A percentile compares a stretch with the other conserved stretches of the same genome.
Evolutionary conservation across 2,329 filamentous ascomycete genomes (phyloP).

Genomic region (Verticillium alfalfae): DNA sequence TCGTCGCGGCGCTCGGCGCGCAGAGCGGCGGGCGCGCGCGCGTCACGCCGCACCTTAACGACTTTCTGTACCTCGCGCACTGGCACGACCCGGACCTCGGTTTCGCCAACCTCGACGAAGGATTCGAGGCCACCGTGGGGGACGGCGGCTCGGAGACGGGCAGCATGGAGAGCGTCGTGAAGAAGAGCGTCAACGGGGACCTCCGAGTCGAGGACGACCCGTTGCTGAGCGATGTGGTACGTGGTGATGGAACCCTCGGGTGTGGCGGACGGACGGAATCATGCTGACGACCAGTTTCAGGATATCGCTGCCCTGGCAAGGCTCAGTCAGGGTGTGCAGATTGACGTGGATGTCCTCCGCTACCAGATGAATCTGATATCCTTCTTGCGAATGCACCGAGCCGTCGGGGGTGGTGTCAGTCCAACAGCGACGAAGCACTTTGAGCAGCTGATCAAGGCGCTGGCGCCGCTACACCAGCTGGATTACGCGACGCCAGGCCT

Average conservation of each 20-base stretch:
- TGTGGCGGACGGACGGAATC: background rate
- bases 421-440: constrained; percentile 77
- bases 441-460: constrained; percentile 59
- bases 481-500: constrained; percentile 80
- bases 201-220: constrained; percentile 15
- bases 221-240: constrained; percentile 38
- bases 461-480: constrained; percentile 77
- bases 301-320: constrained; percentile 56
- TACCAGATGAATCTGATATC: constrained; percentile 86
- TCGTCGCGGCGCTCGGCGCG: constrained; percentile 65
- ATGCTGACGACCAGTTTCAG: constrained; percentile 19
- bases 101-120: constrained; percentile 69
- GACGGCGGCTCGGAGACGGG: constrained; percentile 19
- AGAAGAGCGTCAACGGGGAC: constrained; percentile 19
- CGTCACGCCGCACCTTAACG: constrained; percentile 61
- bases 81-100: constrained; percentile 70
- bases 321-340: constrained; percentile 51
- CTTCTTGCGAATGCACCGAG: constrained; percentile 83
- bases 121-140: constrained; percentile 24
- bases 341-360: constrained; percentile 71
- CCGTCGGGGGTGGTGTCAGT: constrained; percentile 72
- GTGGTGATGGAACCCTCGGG: constrained; percentile 5
- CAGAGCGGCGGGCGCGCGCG: constrained; percentile 38
- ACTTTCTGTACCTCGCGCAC: constrained; percentile 84
- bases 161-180: constrained; percentile 41